Evolutionary conservation across 1,139 yeast genomes (phyloP).

Genomic region (Candida neerlandica): DNA sequence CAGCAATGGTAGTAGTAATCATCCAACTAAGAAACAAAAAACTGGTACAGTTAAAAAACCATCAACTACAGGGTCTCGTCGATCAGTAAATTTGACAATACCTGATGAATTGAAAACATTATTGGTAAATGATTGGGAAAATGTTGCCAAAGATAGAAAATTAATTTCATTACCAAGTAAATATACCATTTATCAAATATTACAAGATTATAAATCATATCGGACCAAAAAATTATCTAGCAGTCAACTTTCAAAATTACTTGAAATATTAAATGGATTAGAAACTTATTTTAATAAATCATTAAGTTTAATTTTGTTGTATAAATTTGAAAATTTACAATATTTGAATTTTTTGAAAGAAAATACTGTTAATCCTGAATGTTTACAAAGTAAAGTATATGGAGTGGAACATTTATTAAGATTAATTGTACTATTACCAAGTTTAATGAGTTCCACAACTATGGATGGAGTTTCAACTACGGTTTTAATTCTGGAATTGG

Average conservation of each 20-base stretch:
- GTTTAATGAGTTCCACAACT: conserved; percentile 70
- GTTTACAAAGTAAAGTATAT: conserved; percentile 49
- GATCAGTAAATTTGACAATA: conserved; percentile 19
- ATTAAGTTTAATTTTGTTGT: conserved; percentile 71
- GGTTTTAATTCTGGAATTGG: conserved; percentile 45
- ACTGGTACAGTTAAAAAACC: conserved; percentile 3
- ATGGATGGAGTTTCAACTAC: conserved; percentile 80
- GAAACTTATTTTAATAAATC: conserved; percentile 76
- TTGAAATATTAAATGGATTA: conserved; percentile 72
- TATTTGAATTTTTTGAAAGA: conserved; percentile 55
- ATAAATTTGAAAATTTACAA: conserved; percentile 85
- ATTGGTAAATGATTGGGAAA: conserved; percentile 93
- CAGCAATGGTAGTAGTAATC: neutral
- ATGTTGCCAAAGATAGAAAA: conserved; percentile 76
- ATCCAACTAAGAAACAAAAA: conserved; percentile 1
- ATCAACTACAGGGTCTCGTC: neutral
- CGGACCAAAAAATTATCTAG: conserved; percentile 15
- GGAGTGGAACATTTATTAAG: conserved; percentile 81
- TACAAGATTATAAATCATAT: conserved; percentile 42
- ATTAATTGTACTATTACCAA: conserved; percentile 76
- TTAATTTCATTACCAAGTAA: conserved; percentile 63
- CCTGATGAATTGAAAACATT: conserved; percentile 66
- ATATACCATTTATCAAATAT: conserved; percentile 52
- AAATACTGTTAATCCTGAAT: conserved; percentile 28
- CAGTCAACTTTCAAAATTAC: conserved; percentile 53